Percentiles rank a stretch among this genome's conserved stretches.
phyloP scores from a whole-genome alignment of 495 filamentous ascomycete species.

The Podospora pseudocomata region DNA sequence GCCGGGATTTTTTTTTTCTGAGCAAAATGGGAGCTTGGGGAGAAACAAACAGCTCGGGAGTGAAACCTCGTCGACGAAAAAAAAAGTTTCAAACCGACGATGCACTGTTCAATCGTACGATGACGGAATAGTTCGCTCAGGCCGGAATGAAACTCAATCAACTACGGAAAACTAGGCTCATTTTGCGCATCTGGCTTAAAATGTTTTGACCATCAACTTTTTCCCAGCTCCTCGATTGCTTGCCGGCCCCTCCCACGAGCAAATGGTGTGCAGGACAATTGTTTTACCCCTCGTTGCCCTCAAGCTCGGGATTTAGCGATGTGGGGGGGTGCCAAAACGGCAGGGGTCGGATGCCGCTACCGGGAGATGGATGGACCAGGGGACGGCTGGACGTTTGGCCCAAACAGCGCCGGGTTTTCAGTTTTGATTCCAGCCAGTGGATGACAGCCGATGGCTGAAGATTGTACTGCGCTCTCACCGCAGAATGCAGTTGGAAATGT shows the following conservation, averaged over 20 bases:
- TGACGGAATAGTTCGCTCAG: constrained; percentile 7
- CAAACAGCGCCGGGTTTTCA: background rate
- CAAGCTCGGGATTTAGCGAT: background rate
- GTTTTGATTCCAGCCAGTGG: background rate
- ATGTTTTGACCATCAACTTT: background rate
- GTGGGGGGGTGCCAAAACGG: constrained; percentile 1
- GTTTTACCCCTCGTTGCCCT: constrained; percentile 2
- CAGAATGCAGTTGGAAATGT: background rate
- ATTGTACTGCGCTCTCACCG: background rate
- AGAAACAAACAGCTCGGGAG: background rate
- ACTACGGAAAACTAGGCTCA: background rate
- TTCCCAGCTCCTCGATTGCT: background rate
- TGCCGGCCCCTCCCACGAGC: background rate
- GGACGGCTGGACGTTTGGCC: background rate
- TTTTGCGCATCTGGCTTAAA: background rate
- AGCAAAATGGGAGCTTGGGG: background rate
- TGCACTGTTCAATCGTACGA: constrained; percentile 6
- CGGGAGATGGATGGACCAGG: background rate
- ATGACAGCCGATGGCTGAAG: too few relatives aligned
- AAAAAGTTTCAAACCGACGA: background rate
- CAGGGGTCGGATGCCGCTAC: constrained; percentile 6
- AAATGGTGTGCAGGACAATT: constrained; percentile 1
- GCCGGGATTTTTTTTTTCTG: constrained; percentile 3
- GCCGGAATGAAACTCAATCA: background rate
- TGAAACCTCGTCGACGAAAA: background rate